Conservation (phyloP, 225 moss, liverwort and hornwort genomes). For the Climacium dendroides region DNA sequence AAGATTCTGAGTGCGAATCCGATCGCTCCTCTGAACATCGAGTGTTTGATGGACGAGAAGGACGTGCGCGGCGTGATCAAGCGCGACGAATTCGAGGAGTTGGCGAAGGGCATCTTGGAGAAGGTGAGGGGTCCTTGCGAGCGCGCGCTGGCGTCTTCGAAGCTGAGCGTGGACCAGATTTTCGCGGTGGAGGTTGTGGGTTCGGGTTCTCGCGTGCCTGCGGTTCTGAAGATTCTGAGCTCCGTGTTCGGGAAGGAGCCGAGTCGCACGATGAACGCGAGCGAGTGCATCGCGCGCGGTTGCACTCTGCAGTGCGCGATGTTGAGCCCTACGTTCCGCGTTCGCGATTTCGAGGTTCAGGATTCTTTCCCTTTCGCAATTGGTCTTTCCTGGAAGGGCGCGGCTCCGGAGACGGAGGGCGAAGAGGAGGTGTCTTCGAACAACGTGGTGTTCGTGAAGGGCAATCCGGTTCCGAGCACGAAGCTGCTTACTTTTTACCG, state of each 20-base stretch:
- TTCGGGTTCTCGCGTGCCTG: conserved; percentile 92
- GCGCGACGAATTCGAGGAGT: conserved; percentile 82
- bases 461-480: conserved; percentile 78
- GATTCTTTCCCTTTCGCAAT: conserved; percentile 93
- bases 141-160: conserved; percentile 66
- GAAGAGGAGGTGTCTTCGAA: conserved; percentile 90
- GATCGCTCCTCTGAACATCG: conserved; percentile 75
- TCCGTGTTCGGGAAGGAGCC: conserved; percentile 91
- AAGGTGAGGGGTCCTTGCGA: conserved; percentile 90
- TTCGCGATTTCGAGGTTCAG: conserved; percentile 90
- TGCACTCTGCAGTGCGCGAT: conserved; percentile 89
- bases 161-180: conserved; percentile 51
- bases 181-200: conserved; percentile 91
- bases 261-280: conserved; percentile 87
- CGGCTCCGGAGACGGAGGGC: conserved; percentile 83
- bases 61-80: conserved; percentile 70
- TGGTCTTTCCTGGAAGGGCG: conserved; percentile 96
- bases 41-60: conserved; percentile 99
- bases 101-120: conserved; percentile 70
- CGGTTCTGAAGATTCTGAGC: conserved; percentile 71
- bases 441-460: conserved; percentile 90
- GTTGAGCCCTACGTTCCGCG: conserved; percentile 76
- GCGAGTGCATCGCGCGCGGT: conserved; percentile 82
- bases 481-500: conserved; percentile 90
- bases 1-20: conserved; percentile 92